Conservation (phyloP, 108 stramenopile genomes). For the Skeletonema grethae region DNA sequence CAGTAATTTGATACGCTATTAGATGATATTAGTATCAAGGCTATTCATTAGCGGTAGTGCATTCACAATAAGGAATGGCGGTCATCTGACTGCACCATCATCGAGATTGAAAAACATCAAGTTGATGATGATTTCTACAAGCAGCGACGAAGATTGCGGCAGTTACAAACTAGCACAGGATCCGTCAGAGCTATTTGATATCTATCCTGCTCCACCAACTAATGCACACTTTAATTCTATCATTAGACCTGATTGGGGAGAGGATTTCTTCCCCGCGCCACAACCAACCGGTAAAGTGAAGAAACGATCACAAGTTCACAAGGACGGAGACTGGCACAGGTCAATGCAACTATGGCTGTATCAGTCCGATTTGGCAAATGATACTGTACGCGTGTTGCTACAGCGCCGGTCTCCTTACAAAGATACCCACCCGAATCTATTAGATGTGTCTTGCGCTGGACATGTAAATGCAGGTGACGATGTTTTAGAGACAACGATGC, state of each 20-base stretch:
- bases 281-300: constrained; percentile 39
- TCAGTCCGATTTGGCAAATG: constrained; percentile 3
- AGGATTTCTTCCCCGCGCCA: constrained; percentile 34
- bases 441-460: constrained; percentile 50
- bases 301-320: constrained; percentile 30
- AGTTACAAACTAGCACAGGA: constrained; percentile 43
- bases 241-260: constrained; percentile 34
- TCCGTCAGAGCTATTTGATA: constrained; percentile 37
- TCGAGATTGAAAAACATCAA: background rate
- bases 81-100: background rate
- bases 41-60: background rate
- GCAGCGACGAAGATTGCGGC: background rate
- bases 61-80: background rate
- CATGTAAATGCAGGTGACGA: constrained; percentile 50
- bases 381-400: constrained; percentile 27
- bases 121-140: background rate
- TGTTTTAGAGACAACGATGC: constrained; percentile 21
- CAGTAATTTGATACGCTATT: too few species aligned
- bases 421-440: constrained; percentile 45
- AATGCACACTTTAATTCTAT: constrained; percentile 21
- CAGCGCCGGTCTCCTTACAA: constrained; percentile 49
- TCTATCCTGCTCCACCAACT: constrained; percentile 42
- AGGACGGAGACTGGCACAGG: constrained; percentile 49
- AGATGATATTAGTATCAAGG: background rate
- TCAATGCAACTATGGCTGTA: constrained; percentile 46